Conservation (phyloP, 805 yeast genomes). For the Cyberlindnera xylosilytica region DNA sequence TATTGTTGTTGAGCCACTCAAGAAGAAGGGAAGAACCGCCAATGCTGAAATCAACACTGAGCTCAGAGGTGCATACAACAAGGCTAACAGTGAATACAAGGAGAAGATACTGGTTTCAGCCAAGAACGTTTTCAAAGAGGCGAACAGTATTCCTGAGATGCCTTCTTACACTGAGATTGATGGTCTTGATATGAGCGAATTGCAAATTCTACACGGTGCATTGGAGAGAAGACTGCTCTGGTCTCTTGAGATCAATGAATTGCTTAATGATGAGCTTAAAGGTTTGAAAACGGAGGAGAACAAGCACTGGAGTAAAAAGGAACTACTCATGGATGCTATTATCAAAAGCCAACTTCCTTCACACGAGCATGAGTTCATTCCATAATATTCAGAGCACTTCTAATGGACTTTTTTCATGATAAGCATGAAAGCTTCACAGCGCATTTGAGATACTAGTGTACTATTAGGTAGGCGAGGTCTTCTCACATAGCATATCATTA, state of each 20-base stretch:
- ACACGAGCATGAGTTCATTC: slow-evolving; percentile 4
- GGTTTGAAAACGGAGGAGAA: slow-evolving; percentile 33
- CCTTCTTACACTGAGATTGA: slow-evolving; percentile 21
- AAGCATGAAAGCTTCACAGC: no score
- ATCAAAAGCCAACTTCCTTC: slow-evolving; percentile 30
- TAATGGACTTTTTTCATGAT: no score
- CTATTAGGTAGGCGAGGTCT: no score
- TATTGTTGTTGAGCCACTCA: slow-evolving; percentile 25
- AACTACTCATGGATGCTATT: slow-evolving; percentile 41
- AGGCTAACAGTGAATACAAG: slow-evolving; percentile 10
- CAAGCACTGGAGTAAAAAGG: slow-evolving; percentile 38
- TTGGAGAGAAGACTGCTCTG: slow-evolving; percentile 36
- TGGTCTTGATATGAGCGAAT: slow-evolving; percentile 8
- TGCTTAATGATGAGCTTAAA: slow-evolving; percentile 32
- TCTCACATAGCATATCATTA: no score
- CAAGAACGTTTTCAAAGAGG: slow-evolving; percentile 6
- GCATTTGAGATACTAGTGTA: no score
- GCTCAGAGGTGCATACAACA: slow-evolving; percentile 20
- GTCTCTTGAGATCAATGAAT: slow-evolving; percentile 35
- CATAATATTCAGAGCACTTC: background rate
- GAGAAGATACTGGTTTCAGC: slow-evolving; percentile 7
- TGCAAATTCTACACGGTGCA: slow-evolving; percentile 25
- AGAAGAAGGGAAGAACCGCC: slow-evolving; percentile 27
- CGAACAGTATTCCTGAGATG: slow-evolving; percentile 17
- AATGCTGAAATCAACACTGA: slow-evolving; percentile 25